Evolutionary conservation across 306 rosid genomes (phyloP).

Genomic region (Sindora glabra): DNA sequence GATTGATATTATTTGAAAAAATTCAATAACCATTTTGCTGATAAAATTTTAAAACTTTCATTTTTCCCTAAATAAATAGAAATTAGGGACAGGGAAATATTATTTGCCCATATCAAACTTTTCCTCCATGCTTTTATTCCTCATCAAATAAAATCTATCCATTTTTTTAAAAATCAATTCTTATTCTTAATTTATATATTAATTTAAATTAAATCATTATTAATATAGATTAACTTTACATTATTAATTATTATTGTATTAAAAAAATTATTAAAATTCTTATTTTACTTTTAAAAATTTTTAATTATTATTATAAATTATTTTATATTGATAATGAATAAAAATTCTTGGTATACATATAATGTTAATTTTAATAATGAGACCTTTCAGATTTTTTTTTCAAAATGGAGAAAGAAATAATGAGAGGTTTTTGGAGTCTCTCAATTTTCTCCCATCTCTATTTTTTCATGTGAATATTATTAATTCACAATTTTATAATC

Average conservation of each 20-base stretch:
- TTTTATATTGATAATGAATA: too few relatives aligned
- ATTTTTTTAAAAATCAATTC: too few relatives aligned
- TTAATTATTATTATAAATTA: too few relatives aligned
- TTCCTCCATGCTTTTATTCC: slow-evolving; percentile 23
- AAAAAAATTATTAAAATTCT: too few relatives aligned
- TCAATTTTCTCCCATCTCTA: neutral
- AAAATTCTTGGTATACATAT: too few relatives aligned
- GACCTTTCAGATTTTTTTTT: slow-evolving; percentile 6
- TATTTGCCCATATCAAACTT: slow-evolving; percentile 51
- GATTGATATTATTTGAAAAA: slow-evolving; percentile 27
- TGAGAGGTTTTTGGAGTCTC: slow-evolving; percentile 33
- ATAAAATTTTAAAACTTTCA: neutral
- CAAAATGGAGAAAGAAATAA: slow-evolving; percentile 31
- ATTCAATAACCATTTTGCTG: slow-evolving; percentile 17
- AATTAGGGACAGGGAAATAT: slow-evolving; percentile 38
- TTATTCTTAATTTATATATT: too few relatives aligned
- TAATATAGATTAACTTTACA: too few relatives aligned
- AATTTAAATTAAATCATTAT: too few relatives aligned
- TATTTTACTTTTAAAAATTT: too few relatives aligned
- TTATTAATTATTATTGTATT: too few relatives aligned
- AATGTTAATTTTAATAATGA: slow-evolving; percentile 2
- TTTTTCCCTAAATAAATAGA: slow-evolving; percentile 3
- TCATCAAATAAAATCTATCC: slow-evolving; percentile 29
- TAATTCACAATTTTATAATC: neutral
- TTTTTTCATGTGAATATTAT: slow-evolving; percentile 4